phyloP scores from a whole-genome alignment of 2,329 filamentous ascomycete species.

The Alternaria rosae region DNA sequence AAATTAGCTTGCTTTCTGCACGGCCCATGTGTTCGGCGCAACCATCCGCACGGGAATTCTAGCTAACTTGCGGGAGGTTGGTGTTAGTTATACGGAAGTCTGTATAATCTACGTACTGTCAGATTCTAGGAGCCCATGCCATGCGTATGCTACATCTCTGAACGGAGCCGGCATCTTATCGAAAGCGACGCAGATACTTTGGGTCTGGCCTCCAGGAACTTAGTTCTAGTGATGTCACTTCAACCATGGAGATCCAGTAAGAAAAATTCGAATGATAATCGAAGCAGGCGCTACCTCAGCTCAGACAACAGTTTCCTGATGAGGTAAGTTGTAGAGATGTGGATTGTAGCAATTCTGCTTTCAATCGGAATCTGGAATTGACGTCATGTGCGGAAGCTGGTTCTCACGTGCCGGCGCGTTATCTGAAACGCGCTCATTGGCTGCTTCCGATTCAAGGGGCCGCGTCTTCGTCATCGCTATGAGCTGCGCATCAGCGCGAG shows the following conservation, averaged over 20 bases:
- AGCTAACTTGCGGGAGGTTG: not conserved
- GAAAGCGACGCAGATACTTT: not conserved
- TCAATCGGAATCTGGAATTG: not conserved
- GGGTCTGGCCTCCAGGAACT: no score
- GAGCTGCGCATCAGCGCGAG: not conserved
- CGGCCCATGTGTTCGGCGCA: constrained; percentile 8
- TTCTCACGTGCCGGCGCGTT: not conserved
- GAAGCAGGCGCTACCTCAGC: not conserved
- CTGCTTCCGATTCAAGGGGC: not conserved
- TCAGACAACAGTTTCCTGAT: not conserved
- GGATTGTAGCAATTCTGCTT: not conserved
- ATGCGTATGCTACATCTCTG: not conserved
- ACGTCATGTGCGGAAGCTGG: not conserved
- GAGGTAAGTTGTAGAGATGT: not conserved
- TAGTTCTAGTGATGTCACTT: not conserved
- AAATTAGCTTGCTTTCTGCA: constrained; percentile 8
- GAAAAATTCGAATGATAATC: not conserved
- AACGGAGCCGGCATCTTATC: not conserved
- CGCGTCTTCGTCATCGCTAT: not conserved
- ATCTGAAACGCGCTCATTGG: not conserved
- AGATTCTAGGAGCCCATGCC: not conserved
- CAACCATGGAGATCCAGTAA: not conserved
- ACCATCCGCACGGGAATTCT: not conserved
- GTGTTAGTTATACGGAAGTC: not conserved
- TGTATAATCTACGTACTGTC: not conserved